These are phyloP conservation scores for Lactifluus pinguis DNA, from an alignment of 768 basidiomycete species.

Conservation along the genomic window DNA sequence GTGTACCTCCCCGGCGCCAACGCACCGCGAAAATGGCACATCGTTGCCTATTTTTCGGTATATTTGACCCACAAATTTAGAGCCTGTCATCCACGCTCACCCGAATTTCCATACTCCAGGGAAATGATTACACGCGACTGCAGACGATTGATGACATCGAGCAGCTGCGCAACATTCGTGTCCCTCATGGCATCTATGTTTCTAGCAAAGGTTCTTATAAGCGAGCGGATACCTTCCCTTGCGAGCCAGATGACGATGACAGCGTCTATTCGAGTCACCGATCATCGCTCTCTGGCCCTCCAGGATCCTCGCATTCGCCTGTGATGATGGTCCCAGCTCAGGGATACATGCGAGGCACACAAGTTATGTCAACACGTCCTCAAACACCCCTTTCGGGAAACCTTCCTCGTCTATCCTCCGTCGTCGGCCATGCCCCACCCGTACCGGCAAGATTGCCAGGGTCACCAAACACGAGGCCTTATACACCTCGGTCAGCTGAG, in stretches of 20 bases:
- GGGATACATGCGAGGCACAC: slow-evolving; percentile 1
- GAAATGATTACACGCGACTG: slow-evolving; percentile 56
- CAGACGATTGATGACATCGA: slow-evolving; percentile 71
- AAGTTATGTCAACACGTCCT: background rate
- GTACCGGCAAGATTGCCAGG: slow-evolving; percentile 9
- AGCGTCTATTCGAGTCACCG: slow-evolving; percentile 19
- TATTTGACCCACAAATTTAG: slow-evolving; percentile 20
- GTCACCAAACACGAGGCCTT: slow-evolving; percentile 18
- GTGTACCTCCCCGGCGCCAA: slow-evolving; percentile 53
- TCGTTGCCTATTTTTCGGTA: slow-evolving; percentile 77
- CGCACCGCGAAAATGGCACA: slow-evolving; percentile 68
- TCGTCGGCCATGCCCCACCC: slow-evolving; percentile 13
- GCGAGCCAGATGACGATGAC: slow-evolving; percentile 24
- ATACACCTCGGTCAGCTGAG: slow-evolving; percentile 28
- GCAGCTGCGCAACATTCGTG: slow-evolving; percentile 56
- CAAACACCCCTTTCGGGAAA: slow-evolving; percentile 9
- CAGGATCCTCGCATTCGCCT: slow-evolving; percentile 12
- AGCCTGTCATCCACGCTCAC: background rate
- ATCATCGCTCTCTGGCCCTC: slow-evolving; percentile 5
- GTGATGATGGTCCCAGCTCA: slow-evolving; percentile 4
- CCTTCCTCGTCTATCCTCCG: slow-evolving; percentile 18
- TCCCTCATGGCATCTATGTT: slow-evolving; percentile 63
- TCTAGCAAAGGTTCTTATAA: slow-evolving; percentile 46
- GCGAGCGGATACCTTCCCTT: slow-evolving; percentile 23
- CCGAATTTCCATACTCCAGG: slow-evolving; percentile 31